Conservation (phyloP, 202 grass and related monocot species). For the Panicum virgatum region DNA sequence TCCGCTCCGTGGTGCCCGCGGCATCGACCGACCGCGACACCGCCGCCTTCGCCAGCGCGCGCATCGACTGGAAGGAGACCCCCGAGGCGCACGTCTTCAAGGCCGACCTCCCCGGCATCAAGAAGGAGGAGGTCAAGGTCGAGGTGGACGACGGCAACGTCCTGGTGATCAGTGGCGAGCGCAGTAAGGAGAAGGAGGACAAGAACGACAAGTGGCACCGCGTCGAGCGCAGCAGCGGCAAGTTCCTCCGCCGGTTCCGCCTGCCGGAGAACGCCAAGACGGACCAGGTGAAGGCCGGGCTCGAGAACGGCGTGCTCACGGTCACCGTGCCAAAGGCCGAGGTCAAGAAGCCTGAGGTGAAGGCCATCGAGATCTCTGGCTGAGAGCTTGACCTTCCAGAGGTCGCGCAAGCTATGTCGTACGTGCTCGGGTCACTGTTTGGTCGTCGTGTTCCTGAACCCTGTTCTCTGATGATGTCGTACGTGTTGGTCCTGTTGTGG, state of each 20-base stretch:
- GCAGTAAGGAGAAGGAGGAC: slow-evolving; percentile 49
- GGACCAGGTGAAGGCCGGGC: slow-evolving; percentile 39
- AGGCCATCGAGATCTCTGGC: slow-evolving; percentile 47
- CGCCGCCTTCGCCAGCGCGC: slow-evolving; percentile 23
- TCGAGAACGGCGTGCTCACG: slow-evolving; percentile 62
- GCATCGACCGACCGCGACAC: neutral
- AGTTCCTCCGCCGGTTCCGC: slow-evolving; percentile 35
- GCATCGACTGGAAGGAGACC: slow-evolving; percentile 72
- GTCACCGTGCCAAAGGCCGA: slow-evolving; percentile 57
- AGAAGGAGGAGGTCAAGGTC: slow-evolving; percentile 55
- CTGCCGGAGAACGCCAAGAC: slow-evolving; percentile 54
- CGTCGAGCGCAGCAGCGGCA: slow-evolving; percentile 49
- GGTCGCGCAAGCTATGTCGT: no score
- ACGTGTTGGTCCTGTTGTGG: neutral
- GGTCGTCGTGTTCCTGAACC: neutral
- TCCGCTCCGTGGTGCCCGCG: slow-evolving; percentile 35
- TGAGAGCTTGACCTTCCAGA: slow-evolving; percentile 15
- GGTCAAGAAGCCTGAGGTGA: slow-evolving; percentile 47
- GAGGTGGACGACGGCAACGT: slow-evolving; percentile 55
- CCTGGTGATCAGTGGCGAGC: slow-evolving; percentile 55
- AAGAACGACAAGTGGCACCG: slow-evolving; percentile 60
- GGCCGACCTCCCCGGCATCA: slow-evolving; percentile 52
- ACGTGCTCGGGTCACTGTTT: neutral
- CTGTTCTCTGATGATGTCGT: no score
- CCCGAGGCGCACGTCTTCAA: slow-evolving; percentile 59